A percentile compares a stretch with the other conserved stretches of the same genome.
Evolutionary conservation across 225 moss, liverwort and hornwort genomes (phyloP).

Genomic region (Physcomitrium patens): DNA sequence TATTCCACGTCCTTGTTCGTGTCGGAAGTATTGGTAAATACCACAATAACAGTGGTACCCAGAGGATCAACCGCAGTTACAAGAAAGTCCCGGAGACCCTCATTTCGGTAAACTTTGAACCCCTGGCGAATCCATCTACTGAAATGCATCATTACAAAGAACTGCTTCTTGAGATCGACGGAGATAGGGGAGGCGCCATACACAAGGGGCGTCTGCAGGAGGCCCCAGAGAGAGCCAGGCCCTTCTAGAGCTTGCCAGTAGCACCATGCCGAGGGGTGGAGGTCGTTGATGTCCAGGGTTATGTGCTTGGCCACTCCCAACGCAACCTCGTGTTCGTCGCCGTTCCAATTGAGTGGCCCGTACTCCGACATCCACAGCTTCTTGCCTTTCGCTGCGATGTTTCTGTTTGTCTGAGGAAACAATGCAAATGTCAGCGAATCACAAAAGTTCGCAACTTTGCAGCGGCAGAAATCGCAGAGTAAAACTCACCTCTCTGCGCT

Average conservation of each 20-base stretch:
- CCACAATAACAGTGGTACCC: slow-evolving; percentile 64
- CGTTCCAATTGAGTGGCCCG: slow-evolving; percentile 80
- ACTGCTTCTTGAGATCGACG: slow-evolving; percentile 85
- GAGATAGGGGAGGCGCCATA: slow-evolving; percentile 55
- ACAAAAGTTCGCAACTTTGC: neutral
- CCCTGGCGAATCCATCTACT: slow-evolving; percentile 90
- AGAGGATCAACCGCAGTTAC: slow-evolving; percentile 72
- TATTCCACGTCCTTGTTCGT: slow-evolving; percentile 74
- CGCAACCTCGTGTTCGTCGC: slow-evolving; percentile 74
- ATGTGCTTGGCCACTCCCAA: slow-evolving; percentile 79
- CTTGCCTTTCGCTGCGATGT: slow-evolving; percentile 62
- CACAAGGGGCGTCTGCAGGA: slow-evolving; percentile 73
- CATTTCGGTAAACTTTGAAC: slow-evolving; percentile 61
- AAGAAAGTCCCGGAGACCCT: slow-evolving; percentile 66
- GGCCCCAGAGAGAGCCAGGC: slow-evolving; percentile 85
- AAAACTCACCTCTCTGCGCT: slow-evolving; percentile 70
- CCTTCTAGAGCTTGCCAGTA: slow-evolving; percentile 97
- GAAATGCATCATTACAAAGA: slow-evolving; percentile 86
- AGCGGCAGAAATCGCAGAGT: neutral
- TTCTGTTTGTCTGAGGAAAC: slow-evolving; percentile 57
- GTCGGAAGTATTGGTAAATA: slow-evolving; percentile 66
- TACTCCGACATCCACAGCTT: slow-evolving; percentile 99
- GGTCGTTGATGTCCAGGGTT: slow-evolving; percentile 87
- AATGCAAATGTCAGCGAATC: neutral
- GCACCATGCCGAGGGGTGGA: slow-evolving; percentile 95